Base-by-base conservation (phyloP, 106 monocot species). In the Posidonia australis region DNA sequence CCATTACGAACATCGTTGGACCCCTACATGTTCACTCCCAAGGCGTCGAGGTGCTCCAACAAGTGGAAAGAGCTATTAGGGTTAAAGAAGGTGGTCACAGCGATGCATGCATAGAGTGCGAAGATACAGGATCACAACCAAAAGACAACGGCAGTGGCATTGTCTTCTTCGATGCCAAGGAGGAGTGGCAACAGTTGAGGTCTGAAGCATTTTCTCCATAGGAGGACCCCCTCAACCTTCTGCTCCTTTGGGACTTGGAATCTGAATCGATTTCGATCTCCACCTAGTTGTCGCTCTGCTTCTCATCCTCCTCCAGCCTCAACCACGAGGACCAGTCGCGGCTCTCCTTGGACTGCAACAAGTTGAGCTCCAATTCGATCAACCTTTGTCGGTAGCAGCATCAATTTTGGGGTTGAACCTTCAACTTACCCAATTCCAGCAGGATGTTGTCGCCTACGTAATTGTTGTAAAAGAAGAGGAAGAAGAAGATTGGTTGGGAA, bases 241-340 rank as follows among this genome's bases (percentile, higher is more conserved):
- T 88, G 1, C 72, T 85, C 26, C 80, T 85, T 44, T 79, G 82
- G 2, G 82, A 82, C 28, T 72, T 67, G 4, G 84, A 82, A 25
- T 59, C 69, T 5, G 87, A 87, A 13, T 63, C 74, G 5, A 49
- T 69, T 30, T 62, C 77, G 43, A 29, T 79, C 0, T 79, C 89
- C 25, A 70, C 82, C 25, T 78, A 81, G 9, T 78, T 77, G 45
- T 83, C 85, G 9, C 79, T 77, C 10, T 83, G 83, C 1, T 93
- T 88, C 1, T 80, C 83, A 5, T 81, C 89, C 13, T 79, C 79
- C 17, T 54, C 54, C 78, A 70, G 20, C 65, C 66, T 63, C n/a
- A 84, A 85, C 18, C 69, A 81, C 68, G 87, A 79, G 57, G 84
- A 89, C 11, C 73, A 74, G 22, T 80, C 82, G 17, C 84, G n/a